Percentiles rank a stretch among this genome's conserved stretches.
Evolutionary conservation across 306 rosid genomes (phyloP).

Genomic region (Quercus robur): DNA sequence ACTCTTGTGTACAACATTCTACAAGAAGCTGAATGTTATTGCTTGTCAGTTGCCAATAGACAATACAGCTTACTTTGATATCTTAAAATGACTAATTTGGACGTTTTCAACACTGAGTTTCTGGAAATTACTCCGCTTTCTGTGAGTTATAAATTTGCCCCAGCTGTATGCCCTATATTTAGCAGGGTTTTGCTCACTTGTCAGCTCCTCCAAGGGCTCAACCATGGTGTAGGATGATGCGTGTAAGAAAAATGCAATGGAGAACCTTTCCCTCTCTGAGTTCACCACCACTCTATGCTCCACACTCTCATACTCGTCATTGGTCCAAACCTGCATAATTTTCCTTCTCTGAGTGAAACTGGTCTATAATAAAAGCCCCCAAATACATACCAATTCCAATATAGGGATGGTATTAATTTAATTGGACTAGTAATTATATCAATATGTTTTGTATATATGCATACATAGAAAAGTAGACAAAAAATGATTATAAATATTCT

Average conservation of each 20-base stretch:
- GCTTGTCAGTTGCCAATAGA: background rate
- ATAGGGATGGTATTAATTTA: too few species aligned
- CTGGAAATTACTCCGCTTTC: slow-evolving; percentile 36
- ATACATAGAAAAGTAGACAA: too few species aligned
- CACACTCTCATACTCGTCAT: slow-evolving; percentile 57
- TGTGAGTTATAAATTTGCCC: slow-evolving; percentile 47
- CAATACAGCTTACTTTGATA: background rate
- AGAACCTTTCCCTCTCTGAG: slow-evolving; percentile 45
- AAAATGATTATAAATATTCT: too few species aligned
- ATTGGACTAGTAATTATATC: too few species aligned
- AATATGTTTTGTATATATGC: too few species aligned
- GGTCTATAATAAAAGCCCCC: background rate
- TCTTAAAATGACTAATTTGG: slow-evolving; percentile 44
- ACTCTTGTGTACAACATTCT: too few species aligned
- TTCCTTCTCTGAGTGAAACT: background rate
- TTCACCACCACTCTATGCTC: slow-evolving; percentile 62
- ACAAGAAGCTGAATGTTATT: background rate
- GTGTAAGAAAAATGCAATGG: slow-evolving; percentile 51
- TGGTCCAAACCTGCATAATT: slow-evolving; percentile 72
- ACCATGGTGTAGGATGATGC: slow-evolving; percentile 56
- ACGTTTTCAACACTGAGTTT: slow-evolving; percentile 45
- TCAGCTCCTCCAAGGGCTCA: slow-evolving; percentile 44
- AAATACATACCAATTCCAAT: background rate
- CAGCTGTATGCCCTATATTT: slow-evolving; percentile 49
- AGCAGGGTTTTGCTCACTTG: slow-evolving; percentile 34